Percentiles rank a stretch among this genome's conserved stretches.
Evolutionary conservation across 2,329 filamentous ascomycete species (phyloP).

Genomic region (Epichloe sylvatica): DNA sequence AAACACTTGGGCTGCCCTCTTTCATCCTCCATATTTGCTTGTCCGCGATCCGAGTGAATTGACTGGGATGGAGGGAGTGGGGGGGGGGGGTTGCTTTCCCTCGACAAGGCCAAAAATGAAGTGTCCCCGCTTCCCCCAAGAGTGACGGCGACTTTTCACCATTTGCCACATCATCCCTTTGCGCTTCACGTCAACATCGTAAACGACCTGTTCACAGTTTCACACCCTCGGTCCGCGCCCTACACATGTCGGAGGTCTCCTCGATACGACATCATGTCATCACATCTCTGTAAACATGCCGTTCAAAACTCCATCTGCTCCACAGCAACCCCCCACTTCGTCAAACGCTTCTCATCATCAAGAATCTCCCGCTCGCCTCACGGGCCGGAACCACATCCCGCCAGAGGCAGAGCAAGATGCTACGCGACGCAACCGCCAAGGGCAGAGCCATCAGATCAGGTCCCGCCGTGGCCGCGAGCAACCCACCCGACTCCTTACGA

Average conservation of each 20-base stretch:
- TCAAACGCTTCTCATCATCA: not conserved
- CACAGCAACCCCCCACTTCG: not conserved
- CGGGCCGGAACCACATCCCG: not conserved
- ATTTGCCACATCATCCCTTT: not conserved
- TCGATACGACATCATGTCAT: too few species aligned
- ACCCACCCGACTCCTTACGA: conserved; percentile 71
- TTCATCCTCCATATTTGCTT: too few species aligned
- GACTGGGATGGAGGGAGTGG: not conserved
- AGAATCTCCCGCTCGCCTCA: not conserved
- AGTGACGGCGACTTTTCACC: too few species aligned
- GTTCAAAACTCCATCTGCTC: not conserved
- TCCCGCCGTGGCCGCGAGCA: conserved; percentile 31
- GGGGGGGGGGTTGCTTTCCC: too few species aligned
- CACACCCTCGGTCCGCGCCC: conserved; percentile 6
- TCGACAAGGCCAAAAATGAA: too few species aligned
- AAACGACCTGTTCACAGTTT: not conserved
- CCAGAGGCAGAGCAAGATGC: not conserved
- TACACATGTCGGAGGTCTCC: too few species aligned
- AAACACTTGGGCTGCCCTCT: too few species aligned
- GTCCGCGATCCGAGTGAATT: too few species aligned
- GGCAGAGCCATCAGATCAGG: not conserved
- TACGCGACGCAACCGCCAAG: conserved; percentile 1
- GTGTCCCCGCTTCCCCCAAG: too few species aligned
- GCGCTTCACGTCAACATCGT: not conserved
- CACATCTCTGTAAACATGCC: not conserved